Evolutionary conservation across 176 grass and related monocot genomes (phyloP).

Genomic region (Elymus sibiricus): DNA sequence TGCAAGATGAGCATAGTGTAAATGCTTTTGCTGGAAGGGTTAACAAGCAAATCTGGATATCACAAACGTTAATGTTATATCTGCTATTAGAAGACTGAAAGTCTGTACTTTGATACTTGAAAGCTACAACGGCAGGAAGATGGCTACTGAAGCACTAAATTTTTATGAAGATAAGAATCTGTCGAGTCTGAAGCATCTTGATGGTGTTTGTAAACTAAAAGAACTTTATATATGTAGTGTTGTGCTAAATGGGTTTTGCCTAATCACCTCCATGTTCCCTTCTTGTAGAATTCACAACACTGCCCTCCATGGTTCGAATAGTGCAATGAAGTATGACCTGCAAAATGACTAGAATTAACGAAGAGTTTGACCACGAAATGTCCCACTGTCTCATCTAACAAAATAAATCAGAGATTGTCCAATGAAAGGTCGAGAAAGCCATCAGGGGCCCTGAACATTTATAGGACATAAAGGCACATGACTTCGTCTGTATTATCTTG

Average conservation of each 20-base stretch:
- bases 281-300: conserved; percentile 78
- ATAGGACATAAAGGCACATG: neutral
- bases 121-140: neutral
- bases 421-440: neutral
- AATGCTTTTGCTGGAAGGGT: neutral
- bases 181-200: neutral
- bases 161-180: neutral
- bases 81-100: neutral
- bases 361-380: neutral
- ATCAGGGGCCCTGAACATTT: conserved; percentile 3
- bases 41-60: neutral
- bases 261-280: conserved; percentile 78
- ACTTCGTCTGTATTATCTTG: neutral
- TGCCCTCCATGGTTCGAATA: conserved; percentile 65
- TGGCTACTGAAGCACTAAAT: neutral
- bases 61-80: neutral
- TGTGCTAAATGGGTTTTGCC: conserved; percentile 15
- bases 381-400: neutral
- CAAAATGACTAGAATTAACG: conserved; percentile 18
- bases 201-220: conserved; percentile 10
- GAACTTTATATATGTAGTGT: neutral
- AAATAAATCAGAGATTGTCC: neutral
- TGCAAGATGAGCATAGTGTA: neutral
- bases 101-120: neutral
- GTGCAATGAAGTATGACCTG: conserved; percentile 93